Evolutionary conservation across 306 rosid genomes (phyloP).

Genomic region (Malus orientalis): DNA sequence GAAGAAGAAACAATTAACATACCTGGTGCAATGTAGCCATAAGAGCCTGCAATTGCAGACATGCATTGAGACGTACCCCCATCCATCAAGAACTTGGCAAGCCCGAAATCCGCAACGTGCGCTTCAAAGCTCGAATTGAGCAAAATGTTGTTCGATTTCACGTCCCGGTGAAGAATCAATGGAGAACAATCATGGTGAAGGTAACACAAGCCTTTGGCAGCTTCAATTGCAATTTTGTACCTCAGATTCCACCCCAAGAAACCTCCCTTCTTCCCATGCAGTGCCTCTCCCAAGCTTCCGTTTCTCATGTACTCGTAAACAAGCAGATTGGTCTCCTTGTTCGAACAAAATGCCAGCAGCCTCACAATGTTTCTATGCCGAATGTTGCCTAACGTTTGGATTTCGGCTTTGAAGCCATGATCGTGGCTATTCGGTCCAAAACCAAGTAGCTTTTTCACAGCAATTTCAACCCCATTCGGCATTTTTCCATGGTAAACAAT

Average conservation of each 20-base stretch:
- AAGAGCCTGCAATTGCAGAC: constrained; percentile 89
- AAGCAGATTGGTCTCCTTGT: constrained; percentile 63
- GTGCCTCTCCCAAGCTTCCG: constrained; percentile 80
- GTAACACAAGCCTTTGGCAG: constrained; percentile 77
- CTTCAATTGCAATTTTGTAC: constrained; percentile 68
- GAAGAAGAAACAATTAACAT: constrained; percentile 7
- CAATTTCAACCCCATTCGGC: constrained; percentile 73
- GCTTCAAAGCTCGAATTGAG: constrained; percentile 76
- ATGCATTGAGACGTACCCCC: constrained; percentile 73
- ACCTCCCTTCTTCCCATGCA: constrained; percentile 55
- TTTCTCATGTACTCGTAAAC: constrained; percentile 87
- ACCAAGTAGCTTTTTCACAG: constrained; percentile 72
- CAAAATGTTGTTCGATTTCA: constrained; percentile 80
- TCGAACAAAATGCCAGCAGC: constrained; percentile 69
- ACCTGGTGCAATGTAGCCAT: constrained; percentile 97
- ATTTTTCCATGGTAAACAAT: constrained; percentile 87
- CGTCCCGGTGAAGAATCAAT: constrained; percentile 68
- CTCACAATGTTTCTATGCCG: constrained; percentile 83
- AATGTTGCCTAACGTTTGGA: constrained; percentile 78
- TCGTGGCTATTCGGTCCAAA: constrained; percentile 60
- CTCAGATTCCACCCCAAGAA: constrained; percentile 65
- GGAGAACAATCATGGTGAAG: constrained; percentile 93
- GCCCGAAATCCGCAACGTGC: constrained; percentile 83
- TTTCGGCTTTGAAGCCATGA: constrained; percentile 77
- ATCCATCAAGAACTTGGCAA: constrained; percentile 72